Evolutionary conservation across 2,329 filamentous ascomycete genomes (phyloP).

Genomic region (Penicillium sp.): DNA sequence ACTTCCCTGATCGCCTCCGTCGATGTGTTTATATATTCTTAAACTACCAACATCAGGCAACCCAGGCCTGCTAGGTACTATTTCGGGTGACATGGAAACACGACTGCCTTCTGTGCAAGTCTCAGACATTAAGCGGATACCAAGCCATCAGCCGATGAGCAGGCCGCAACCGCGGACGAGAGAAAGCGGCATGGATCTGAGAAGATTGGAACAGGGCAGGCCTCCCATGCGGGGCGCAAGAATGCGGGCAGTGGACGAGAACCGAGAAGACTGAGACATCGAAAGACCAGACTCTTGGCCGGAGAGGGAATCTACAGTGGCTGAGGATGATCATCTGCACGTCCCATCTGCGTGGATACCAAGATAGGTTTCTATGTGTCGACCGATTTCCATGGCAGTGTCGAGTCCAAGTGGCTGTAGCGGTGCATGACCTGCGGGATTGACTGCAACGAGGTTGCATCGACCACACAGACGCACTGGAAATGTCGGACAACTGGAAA

Average conservation of each 20-base stretch:
- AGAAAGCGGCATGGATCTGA: constrained; percentile 3
- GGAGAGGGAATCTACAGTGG: constrained; percentile 3
- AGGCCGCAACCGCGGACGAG: background rate
- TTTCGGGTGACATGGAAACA: constrained; percentile 5
- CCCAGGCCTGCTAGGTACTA: constrained; percentile 9
- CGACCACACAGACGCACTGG: background rate
- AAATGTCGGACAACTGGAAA: background rate
- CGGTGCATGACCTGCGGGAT: background rate
- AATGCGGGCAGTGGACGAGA: constrained; percentile 5
- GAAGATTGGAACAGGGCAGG: constrained; percentile 1
- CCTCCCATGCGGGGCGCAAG: constrained; percentile 8
- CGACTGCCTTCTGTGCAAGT: constrained; percentile 16
- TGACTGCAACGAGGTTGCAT: constrained; percentile 20
- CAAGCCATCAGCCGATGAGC: background rate
- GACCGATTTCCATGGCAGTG: constrained; percentile 1
- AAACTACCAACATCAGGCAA: background rate
- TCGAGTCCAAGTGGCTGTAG: background rate
- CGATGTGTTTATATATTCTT: constrained; percentile 17
- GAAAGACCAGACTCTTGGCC: constrained; percentile 6
- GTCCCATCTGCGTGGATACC: constrained; percentile 1
- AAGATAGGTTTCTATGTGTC: background rate
- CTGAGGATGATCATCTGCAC: constrained; percentile 12
- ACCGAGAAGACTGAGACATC: constrained; percentile 19
- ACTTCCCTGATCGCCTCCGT: background rate
- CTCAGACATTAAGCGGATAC: constrained; percentile 17